phyloP scores from a whole-genome alignment of 2,329 filamentous ascomycete species.

The Cordyceps javanica region DNA sequence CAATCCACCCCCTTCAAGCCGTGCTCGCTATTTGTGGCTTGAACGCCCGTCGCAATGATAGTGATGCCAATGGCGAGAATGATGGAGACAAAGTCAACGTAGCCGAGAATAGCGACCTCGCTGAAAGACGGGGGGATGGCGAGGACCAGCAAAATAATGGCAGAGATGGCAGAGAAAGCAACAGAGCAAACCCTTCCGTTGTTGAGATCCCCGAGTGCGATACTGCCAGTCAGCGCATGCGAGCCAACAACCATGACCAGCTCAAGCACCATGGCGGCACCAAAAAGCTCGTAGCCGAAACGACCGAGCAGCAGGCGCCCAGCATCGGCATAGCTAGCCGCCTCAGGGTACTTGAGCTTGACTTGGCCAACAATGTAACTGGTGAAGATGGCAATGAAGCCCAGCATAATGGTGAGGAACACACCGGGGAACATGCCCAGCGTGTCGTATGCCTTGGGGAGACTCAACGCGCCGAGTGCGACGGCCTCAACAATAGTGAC shows the following conservation, averaged over 20 bases:
- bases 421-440: slow-evolving; percentile 30
- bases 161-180: slow-evolving; percentile 32
- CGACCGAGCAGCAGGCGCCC: slow-evolving; percentile 51
- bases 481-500: slow-evolving; percentile 46
- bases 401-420: slow-evolving; percentile 15
- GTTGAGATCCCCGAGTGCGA: slow-evolving; percentile 57
- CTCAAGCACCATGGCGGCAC: slow-evolving; percentile 49
- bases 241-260: slow-evolving; percentile 62
- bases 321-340: slow-evolving; percentile 58
- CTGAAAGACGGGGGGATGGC: slow-evolving; percentile 34
- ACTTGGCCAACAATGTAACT: slow-evolving; percentile 20
- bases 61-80: slow-evolving; percentile 53
- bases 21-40: slow-evolving; percentile 17
- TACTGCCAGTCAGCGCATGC: slow-evolving; percentile 58
- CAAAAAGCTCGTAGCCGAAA: slow-evolving; percentile 51
- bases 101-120: slow-evolving; percentile 34
- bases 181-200: slow-evolving; percentile 37
- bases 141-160: slow-evolving; percentile 30
- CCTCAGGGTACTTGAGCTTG: slow-evolving; percentile 40
- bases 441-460: slow-evolving; percentile 37
- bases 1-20: slow-evolving; percentile 17
- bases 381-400: slow-evolving; percentile 17
- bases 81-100: slow-evolving; percentile 50
- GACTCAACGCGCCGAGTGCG: slow-evolving; percentile 41
- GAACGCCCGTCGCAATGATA: slow-evolving; percentile 54